These are phyloP conservation scores for Epichloe typhina DNA, from an alignment of 2,329 filamentous ascomycete genomes.

Conservation along the genomic window DNA sequence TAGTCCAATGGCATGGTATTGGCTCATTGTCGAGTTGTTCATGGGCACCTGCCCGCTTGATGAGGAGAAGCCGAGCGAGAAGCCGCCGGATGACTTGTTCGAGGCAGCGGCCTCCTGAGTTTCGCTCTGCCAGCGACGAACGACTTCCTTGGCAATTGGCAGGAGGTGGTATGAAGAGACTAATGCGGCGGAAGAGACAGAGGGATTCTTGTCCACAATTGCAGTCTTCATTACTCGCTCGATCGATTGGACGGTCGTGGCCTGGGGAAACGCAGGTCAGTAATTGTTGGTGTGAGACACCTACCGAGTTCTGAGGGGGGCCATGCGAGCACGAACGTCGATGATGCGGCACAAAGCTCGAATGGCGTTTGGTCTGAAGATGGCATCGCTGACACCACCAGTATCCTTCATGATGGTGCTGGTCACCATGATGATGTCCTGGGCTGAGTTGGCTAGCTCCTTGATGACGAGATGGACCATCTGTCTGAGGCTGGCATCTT, in stretches of 20 bases:
- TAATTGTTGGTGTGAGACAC: neutral
- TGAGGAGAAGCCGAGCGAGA: conserved; percentile 82
- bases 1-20: conserved; percentile 96
- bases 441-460: conserved; percentile 86
- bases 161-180: conserved; percentile 97
- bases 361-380: conserved; percentile 93
- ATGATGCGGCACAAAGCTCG: conserved; percentile 92
- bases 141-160: conserved; percentile 88
- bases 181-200: conserved; percentile 87
- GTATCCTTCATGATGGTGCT: conserved; percentile 99
- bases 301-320: neutral
- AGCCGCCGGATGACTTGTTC: conserved; percentile 76
- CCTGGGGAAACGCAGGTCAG: conserved; percentile 32
- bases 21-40: conserved; percentile 92
- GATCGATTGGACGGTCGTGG: conserved; percentile 91
- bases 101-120: conserved; percentile 92
- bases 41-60: conserved; percentile 62
- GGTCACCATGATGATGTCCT: conserved; percentile 99
- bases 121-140: conserved; percentile 95
- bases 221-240: conserved; percentile 98
- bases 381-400: conserved; percentile 81
- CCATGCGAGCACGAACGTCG: conserved; percentile 47
- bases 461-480: conserved; percentile 99
- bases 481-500: conserved; percentile 92
- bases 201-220: conserved; percentile 97